Evolutionary conservation across 2,329 filamentous ascomycete genomes (phyloP).

Genomic region (Pestalotiopsis sp.): DNA sequence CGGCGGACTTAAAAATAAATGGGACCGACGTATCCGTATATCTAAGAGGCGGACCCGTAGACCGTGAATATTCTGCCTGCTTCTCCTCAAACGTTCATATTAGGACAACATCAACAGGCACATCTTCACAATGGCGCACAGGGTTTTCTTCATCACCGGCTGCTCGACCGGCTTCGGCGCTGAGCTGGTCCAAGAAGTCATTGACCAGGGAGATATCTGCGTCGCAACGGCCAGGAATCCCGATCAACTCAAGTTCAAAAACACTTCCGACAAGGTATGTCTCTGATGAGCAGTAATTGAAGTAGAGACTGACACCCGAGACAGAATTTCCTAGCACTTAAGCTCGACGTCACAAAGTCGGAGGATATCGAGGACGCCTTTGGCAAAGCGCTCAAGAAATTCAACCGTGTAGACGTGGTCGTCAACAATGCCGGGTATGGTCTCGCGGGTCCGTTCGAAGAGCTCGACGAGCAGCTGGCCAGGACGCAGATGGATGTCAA

Average conservation of each 20-base stretch:
- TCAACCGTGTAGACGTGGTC: slow-evolving; percentile 38
- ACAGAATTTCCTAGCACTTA: slow-evolving; percentile 22
- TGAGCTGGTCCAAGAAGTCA: slow-evolving; percentile 39
- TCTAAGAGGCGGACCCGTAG: neutral
- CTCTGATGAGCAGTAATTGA: neutral
- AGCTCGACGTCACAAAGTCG: slow-evolving; percentile 49
- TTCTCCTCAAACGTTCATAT: neutral
- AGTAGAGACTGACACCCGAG: neutral
- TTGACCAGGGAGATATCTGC: slow-evolving; percentile 40
- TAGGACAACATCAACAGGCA: neutral
- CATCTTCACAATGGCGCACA: neutral
- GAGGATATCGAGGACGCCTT: slow-evolving; percentile 39
- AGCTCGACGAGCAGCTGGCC: slow-evolving; percentile 18
- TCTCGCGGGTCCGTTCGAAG: slow-evolving; percentile 31
- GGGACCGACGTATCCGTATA: neutral
- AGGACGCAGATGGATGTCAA: slow-evolving; percentile 42
- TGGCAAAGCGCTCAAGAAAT: slow-evolving; percentile 30
- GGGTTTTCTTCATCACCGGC: slow-evolving; percentile 43
- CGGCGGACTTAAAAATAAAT: neutral
- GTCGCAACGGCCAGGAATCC: slow-evolving; percentile 41
- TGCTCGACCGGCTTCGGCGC: slow-evolving; percentile 48
- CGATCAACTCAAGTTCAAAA: slow-evolving; percentile 9
- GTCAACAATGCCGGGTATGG: slow-evolving; percentile 37
- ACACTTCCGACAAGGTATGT: slow-evolving; percentile 6
- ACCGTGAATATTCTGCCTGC: neutral